A percentile compares a stretch with the other conserved stretches of the same genome.
Conservation (phyloP, 805 yeast genomes). For the Zygosaccharomyces kombuchaensis region DNA sequence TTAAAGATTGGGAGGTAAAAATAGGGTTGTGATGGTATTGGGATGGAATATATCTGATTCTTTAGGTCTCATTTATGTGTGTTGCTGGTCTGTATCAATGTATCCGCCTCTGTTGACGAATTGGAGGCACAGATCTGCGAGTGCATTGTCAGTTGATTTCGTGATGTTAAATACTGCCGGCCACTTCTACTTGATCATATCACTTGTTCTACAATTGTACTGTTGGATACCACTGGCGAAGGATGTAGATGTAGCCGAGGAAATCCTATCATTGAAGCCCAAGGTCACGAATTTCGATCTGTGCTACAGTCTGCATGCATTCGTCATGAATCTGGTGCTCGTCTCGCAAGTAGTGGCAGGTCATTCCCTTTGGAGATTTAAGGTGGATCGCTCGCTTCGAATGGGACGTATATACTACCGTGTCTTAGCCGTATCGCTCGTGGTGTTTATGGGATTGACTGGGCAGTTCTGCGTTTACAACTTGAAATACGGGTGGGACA, state of each 20-base stretch:
- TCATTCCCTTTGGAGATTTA: conserved; percentile 35
- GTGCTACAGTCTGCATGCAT: conserved; percentile 46
- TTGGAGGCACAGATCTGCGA: conserved; percentile 39
- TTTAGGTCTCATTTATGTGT: conserved; percentile 38
- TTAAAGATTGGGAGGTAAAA: not conserved
- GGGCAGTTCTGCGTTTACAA: conserved; percentile 14
- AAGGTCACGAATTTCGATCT: conserved; percentile 43
- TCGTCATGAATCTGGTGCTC: conserved; percentile 38
- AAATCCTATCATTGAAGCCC: conserved; percentile 29
- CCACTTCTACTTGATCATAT: conserved; percentile 41
- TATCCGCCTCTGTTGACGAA: conserved; percentile 47
- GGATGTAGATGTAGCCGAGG: conserved; percentile 28
- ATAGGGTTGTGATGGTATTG: not conserved
- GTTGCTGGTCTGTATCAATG: conserved; percentile 46
- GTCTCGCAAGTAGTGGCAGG: conserved; percentile 41
- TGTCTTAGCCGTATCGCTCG: conserved; percentile 16
- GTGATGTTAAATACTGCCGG: conserved; percentile 45
- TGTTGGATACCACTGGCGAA: conserved; percentile 29
- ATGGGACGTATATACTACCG: conserved; percentile 26
- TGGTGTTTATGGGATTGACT: conserved; percentile 15
- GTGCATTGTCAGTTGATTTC: conserved; percentile 49
- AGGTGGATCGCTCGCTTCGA: conserved; percentile 20
- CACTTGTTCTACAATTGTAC: conserved; percentile 42
- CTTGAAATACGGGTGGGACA: conserved; percentile 20
- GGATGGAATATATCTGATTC: conserved; percentile 17